Conservation (phyloP, 331 rosid genomes). For the Malus hybrid region DNA sequence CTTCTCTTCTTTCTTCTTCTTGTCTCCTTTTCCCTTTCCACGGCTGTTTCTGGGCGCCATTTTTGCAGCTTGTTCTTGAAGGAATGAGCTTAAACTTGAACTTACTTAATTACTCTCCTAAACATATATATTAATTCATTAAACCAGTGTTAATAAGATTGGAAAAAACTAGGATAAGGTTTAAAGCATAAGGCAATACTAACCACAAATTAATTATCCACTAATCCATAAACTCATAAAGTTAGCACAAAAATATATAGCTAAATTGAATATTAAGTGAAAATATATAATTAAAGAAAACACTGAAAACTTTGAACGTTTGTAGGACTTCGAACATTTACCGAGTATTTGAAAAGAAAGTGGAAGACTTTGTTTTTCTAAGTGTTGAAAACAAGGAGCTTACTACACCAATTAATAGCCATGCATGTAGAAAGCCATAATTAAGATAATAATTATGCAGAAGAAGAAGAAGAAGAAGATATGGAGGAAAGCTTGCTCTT, state of each 20-base stretch:
- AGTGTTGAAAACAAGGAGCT: not conserved
- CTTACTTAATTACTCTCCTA: not conserved
- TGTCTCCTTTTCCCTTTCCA: constrained; percentile 77
- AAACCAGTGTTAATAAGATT: not conserved
- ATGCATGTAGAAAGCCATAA: not conserved
- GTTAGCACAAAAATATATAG: not conserved
- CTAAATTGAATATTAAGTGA: not conserved
- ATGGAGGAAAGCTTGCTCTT: not conserved
- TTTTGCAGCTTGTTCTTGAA: constrained; percentile 11
- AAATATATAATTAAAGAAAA: not conserved
- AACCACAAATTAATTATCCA: not conserved
- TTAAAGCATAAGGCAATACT: not conserved
- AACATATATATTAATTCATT: not conserved
- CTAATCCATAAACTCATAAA: not conserved
- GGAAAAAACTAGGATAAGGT: not conserved
- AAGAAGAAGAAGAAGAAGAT: constrained; percentile 3
- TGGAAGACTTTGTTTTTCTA: not conserved
- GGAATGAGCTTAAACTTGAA: constrained; percentile 19
- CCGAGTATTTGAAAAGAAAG: constrained; percentile 12
- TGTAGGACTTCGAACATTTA: constrained; percentile 6
- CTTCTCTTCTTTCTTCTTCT: constrained; percentile 93
- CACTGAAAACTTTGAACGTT: not conserved
- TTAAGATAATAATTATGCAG: not conserved
- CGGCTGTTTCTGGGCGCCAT: constrained; percentile 93
- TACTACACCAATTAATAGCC: constrained; percentile 4